phyloP scores from a whole-genome alignment of 2,329 filamentous ascomycete species.

The Thelonectria blattea region DNA sequence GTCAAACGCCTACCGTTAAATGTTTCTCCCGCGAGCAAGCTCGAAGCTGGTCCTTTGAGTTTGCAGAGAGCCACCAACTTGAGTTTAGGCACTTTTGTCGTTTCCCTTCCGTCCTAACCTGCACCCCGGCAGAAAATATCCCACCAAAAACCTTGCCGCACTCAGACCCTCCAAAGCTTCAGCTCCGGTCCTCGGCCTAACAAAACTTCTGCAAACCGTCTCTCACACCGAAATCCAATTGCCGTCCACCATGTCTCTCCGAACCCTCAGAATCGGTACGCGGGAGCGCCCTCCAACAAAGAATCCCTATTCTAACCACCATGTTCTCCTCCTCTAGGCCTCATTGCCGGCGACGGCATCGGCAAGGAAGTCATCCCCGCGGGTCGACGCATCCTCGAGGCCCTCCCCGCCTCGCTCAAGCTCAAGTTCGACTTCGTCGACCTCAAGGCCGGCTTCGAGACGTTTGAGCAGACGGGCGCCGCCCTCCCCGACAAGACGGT shows the following conservation, averaged over 20 bases:
- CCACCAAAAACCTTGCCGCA: slow-evolving; percentile 19
- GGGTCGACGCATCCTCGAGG: slow-evolving; percentile 88
- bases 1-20: background rate
- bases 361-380: slow-evolving; percentile 98
- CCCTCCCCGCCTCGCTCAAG: slow-evolving; percentile 86
- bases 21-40: background rate
- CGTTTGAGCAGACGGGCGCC: slow-evolving; percentile 86
- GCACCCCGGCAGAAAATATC: background rate
- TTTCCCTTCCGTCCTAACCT: too few relatives aligned
- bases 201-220: slow-evolving; percentile 34
- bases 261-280: slow-evolving; percentile 51
- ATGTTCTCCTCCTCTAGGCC: slow-evolving; percentile 60
- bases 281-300: background rate
- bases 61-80: background rate
- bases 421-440: slow-evolving; percentile 94
- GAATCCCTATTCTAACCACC: slow-evolving; percentile 4
- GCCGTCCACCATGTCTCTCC: slow-evolving; percentile 46
- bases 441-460: slow-evolving; percentile 91
- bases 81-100: background rate
- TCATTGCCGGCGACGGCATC: slow-evolving; percentile 98
- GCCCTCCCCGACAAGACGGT: slow-evolving; percentile 92
- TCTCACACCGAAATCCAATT: slow-evolving; percentile 27
- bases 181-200: slow-evolving; percentile 37
- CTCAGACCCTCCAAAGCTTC: slow-evolving; percentile 14
- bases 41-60: background rate